Conservation (phyloP, 2,329 filamentous ascomycete genomes). For the Fusarium proliferatum region DNA sequence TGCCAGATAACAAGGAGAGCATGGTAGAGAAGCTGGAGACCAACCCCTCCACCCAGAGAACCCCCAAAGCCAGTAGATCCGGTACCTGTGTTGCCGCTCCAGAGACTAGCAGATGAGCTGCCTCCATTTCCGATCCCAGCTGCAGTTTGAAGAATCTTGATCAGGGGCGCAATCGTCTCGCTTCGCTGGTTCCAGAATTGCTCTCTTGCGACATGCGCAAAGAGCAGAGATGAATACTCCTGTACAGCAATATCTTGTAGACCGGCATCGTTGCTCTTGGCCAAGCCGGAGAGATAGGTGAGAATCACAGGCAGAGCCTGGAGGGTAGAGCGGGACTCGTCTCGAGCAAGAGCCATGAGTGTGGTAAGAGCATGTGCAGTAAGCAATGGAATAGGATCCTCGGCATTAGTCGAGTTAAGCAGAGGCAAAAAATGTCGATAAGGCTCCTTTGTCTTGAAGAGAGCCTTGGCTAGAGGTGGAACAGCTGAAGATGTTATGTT, state of each 20-base stretch:
- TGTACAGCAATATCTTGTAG: conserved; percentile 96
- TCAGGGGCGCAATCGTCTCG: conserved; percentile 83
- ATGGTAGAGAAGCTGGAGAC: conserved; percentile 92
- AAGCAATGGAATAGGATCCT: conserved; percentile 88
- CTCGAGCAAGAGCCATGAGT: conserved; percentile 76
- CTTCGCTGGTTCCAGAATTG: conserved; percentile 92
- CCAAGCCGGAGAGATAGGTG: conserved; percentile 84
- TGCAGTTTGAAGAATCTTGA: conserved; percentile 84
- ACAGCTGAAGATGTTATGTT: conserved; percentile 68
- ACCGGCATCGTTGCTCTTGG: conserved; percentile 86
- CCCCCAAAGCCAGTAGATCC: conserved; percentile 73
- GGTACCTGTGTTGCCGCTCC: conserved; percentile 65
- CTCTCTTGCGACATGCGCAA: conserved; percentile 77
- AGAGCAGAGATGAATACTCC: conserved; percentile 86
- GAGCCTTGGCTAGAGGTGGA: conserved; percentile 78
- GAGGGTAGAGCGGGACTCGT: conserved; percentile 73
- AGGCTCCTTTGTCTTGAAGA: conserved; percentile 80
- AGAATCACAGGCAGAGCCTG: conserved; percentile 85
- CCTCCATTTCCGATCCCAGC: conserved; percentile 77
- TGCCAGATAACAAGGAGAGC: conserved; percentile 96
- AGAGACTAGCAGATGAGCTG: conserved; percentile 68
- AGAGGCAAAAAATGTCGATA: conserved; percentile 88
- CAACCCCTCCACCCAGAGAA: conserved; percentile 81
- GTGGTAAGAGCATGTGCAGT: conserved; percentile 87
- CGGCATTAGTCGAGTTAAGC: conserved; percentile 79